phyloP scores from a whole-genome alignment of 352 stramenopile species.

The Pseudoperonospora humuli region DNA sequence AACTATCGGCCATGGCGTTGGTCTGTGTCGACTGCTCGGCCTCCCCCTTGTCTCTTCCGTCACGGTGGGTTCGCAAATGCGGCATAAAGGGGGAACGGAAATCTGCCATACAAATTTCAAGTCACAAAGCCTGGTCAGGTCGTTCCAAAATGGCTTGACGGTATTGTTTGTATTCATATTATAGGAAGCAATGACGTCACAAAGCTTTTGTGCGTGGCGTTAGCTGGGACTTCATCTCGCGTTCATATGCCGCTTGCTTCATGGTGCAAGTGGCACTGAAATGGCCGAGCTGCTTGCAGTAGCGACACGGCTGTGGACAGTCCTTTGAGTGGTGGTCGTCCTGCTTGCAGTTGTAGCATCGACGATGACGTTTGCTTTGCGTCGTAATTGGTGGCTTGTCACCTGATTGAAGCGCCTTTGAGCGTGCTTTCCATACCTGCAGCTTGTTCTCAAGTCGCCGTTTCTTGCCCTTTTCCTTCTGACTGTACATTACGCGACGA shows the following conservation, averaged over 20 bases:
- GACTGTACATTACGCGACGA: constrained; percentile 55
- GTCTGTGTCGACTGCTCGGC: too few species aligned
- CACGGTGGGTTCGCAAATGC: constrained; percentile 6
- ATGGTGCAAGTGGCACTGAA: constrained; percentile 69
- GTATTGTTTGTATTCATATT: neutral
- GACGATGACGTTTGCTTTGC: constrained; percentile 44
- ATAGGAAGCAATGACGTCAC: constrained; percentile 11
- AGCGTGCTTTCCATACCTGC: constrained; percentile 44
- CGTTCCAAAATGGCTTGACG: constrained; percentile 8
- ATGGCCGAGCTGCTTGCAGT: constrained; percentile 69
- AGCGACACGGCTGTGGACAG: constrained; percentile 67
- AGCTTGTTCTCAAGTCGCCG: constrained; percentile 65
- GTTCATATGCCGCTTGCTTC: constrained; percentile 46
- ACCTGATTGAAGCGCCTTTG: constrained; percentile 36
- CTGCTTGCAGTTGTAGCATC: constrained; percentile 84
- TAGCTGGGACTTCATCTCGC: constrained; percentile 42
- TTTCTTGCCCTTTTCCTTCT: constrained; percentile 72
- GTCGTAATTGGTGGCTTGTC: constrained; percentile 20
- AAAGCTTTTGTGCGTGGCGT: constrained; percentile 60
- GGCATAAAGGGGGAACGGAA: constrained; percentile 4
- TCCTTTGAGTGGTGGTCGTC: constrained; percentile 68
- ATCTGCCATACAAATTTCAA: constrained; percentile 14
- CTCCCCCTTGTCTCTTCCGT: neutral
- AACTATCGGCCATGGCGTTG: constrained; percentile 46
- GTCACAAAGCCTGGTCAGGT: constrained; percentile 4